Evolutionary conservation across 1,284 basidiomycete genomes (phyloP).

Genomic region (Ceratobasidium sp.): DNA sequence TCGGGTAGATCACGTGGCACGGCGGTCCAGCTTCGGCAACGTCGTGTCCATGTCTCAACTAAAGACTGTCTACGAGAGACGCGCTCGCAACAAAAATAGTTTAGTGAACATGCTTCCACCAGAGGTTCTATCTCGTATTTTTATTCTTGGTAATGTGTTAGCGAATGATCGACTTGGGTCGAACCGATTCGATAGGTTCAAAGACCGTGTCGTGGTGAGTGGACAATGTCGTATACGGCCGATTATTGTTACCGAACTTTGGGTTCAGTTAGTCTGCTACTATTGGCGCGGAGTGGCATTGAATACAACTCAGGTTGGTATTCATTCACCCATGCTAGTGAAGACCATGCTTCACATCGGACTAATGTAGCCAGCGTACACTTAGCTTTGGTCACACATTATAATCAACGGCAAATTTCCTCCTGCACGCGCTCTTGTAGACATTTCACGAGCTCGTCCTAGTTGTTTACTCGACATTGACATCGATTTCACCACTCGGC

Average conservation of each 20-base stretch:
- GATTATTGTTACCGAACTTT: background rate
- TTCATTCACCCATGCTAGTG: background rate
- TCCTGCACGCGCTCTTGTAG: background rate
- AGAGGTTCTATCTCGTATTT: slow-evolving; percentile 10
- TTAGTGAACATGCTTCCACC: background rate
- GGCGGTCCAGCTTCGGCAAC: background rate
- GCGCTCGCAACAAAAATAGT: background rate
- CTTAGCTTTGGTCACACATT: slow-evolving; percentile 9
- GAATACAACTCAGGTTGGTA: background rate
- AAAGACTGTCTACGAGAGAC: background rate
- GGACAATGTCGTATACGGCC: background rate
- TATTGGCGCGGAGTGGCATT: slow-evolving; percentile 12
- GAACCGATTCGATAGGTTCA: background rate
- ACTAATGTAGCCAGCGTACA: background rate
- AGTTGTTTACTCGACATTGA: background rate
- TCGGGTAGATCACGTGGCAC: background rate
- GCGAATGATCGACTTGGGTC: background rate
- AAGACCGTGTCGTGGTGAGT: background rate
- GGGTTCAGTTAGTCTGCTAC: background rate
- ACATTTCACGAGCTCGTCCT: background rate
- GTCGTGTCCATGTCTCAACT: background rate
- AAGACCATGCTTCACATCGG: background rate
- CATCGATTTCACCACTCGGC: background rate
- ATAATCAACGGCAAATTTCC: background rate
- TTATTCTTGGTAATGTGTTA: background rate